Percentiles rank a stretch among this genome's conserved stretches.
Conservation (phyloP, 352 stramenopile genomes). For the Globisporangium alternatum region DNA sequence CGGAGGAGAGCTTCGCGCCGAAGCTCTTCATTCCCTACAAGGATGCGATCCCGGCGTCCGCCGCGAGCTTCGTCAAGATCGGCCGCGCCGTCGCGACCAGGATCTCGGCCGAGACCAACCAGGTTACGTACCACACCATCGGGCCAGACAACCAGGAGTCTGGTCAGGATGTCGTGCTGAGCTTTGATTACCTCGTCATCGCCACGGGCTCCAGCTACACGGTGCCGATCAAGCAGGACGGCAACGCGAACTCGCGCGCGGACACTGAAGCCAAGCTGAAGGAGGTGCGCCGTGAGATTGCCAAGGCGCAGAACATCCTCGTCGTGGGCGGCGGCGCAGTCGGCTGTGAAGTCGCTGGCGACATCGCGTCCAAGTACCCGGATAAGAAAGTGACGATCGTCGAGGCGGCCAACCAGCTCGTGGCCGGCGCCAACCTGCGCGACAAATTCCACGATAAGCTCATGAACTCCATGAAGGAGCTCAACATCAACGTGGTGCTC, state of each 20-base stretch:
- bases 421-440: conserved; percentile 28
- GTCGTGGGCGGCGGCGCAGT: conserved; percentile 46
- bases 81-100: conserved; percentile 1
- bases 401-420: conserved; percentile 20
- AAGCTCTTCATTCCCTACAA: conserved; percentile 73
- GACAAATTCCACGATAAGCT: conserved; percentile 34
- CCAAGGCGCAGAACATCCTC: conserved; percentile 34
- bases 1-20: conserved; percentile 38
- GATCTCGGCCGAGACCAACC: not conserved
- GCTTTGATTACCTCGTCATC: conserved; percentile 55
- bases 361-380: conserved; percentile 39
- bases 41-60: conserved; percentile 36
- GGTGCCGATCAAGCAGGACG: conserved; percentile 45
- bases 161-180: conserved; percentile 15
- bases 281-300: conserved; percentile 27
- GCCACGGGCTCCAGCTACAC: conserved; percentile 57
- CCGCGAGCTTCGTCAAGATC: conserved; percentile 8
- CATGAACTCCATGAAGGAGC: conserved; percentile 23
- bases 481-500: conserved; percentile 50
- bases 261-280: conserved; percentile 25
- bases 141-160: not conserved
- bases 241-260: conserved; percentile 16
- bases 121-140: conserved; percentile 11
- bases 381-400: conserved; percentile 48
- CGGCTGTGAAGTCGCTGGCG: conserved; percentile 46